Base-by-base conservation (phyloP, 164 flowering plant species). In the Santalum album region DNA sequence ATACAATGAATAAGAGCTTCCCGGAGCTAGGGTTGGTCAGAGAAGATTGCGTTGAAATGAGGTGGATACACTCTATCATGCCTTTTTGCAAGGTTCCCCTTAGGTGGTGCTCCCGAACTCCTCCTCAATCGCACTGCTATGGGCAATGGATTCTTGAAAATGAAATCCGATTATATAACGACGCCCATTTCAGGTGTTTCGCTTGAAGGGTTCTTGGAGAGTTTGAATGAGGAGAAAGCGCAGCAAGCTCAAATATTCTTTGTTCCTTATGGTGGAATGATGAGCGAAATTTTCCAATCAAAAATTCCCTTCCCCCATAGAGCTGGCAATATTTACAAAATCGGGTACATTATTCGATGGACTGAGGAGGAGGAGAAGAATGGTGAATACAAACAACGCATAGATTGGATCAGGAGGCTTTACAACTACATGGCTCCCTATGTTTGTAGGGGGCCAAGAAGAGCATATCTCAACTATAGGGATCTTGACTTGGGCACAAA, bases 221-320 rank as follows among this genome's bases (percentile, higher is more conserved):
- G 57, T 55, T 23, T 68, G 24, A 0, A 48, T 32, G 56, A 55
- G 32, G 68, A 58, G 19, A 56, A 59, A n/a, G 7, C 25, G 9
- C 34, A 29, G 9, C 34, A 29, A 24, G 65, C 20, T 1, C 46
- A 55, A 40, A 25, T 70, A 40, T 61, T 66, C 14, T 56, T 73
- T 65, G 67, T 59, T 26, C 72, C 72, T 20, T 74, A 43, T 35
- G 75, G 75, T 0, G 78, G 75, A 27, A 59, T 44, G 32, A 74
- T 70, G 75, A 44, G 51, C 25, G 49, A 60, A 40, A 67, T 74
- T 23, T n/a, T 60, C 1, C 70, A 65, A 29, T 43, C 60, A 10
- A 57, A 67, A 12, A 12, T 57, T 17, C 75, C 78, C 3, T 74
- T 70, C 39, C 78, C 78, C 0, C 72, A 74, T 40, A 58, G 75